Conservation (phyloP, 805 yeast species). For the Kluyveromyces lactis region DNA sequence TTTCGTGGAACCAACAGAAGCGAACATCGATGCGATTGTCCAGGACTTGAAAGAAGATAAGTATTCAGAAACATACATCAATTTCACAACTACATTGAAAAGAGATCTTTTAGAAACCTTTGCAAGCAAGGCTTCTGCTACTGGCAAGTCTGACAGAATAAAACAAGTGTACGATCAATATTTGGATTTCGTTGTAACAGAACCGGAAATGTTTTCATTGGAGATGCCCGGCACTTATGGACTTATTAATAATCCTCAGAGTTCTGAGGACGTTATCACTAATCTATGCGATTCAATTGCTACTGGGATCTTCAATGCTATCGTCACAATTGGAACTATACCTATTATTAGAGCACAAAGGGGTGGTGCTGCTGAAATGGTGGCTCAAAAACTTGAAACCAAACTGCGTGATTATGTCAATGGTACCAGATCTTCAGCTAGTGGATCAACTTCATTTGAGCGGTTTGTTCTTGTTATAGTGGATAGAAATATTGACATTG, state of each 20-base stretch:
- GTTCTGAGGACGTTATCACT: conserved; percentile 70
- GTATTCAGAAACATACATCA: conserved; percentile 73
- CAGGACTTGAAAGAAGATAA: conserved; percentile 66
- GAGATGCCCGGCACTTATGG: conserved; percentile 62
- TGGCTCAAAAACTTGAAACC: conserved; percentile 79
- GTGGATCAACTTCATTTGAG: conserved; percentile 31
- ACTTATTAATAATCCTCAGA: conserved; percentile 57
- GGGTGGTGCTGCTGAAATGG: conserved; percentile 93
- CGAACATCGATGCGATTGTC: conserved; percentile 60
- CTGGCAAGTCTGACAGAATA: conserved; percentile 63
- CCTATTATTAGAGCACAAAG: conserved; percentile 88
- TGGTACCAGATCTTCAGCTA: conserved; percentile 38
- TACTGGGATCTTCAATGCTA: conserved; percentile 68
- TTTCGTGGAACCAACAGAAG: conserved; percentile 80
- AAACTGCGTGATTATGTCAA: conserved; percentile 78
- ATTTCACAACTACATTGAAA: conserved; percentile 73
- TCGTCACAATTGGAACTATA: conserved; percentile 68
- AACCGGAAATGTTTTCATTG: conserved; percentile 79
- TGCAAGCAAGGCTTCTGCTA: conserved; percentile 70
- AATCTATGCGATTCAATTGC: conserved; percentile 61
- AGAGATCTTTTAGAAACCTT: conserved; percentile 80
- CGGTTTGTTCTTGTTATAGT: conserved; percentile 72
- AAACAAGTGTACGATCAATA: conserved; percentile 93
- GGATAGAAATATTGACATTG: conserved; percentile 84
- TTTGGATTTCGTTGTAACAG: conserved; percentile 84